Evolutionary conservation across 2,329 filamentous ascomycete species (phyloP), one percentile per base, ranked within the genome.

Genomic region (Venturia pyrina): DNA sequence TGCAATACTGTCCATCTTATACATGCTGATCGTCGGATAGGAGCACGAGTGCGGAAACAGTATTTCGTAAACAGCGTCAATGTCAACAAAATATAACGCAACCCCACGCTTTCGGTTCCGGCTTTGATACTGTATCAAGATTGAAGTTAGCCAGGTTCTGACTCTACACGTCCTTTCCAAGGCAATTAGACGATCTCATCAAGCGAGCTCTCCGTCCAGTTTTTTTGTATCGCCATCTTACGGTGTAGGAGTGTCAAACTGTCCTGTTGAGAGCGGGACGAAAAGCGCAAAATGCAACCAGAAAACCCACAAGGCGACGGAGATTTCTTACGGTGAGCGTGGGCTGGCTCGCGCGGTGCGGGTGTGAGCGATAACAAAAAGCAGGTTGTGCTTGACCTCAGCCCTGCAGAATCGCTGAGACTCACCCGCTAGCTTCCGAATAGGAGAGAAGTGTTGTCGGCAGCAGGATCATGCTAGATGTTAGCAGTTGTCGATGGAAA

Each of bases 41-140:
- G 66, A 67, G 43, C 66, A 67, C 60, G 66, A 67, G 10, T 64
- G 44, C 21, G 65, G 66, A n/a, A 65, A 65, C 53, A 65, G 21
- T 13, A 40, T 59, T 21, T 41, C 62, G 17, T 53, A 44, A 32
- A 32, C 37, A 4, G 24, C 32, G 41, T 3, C 5, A 24, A 19
- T 28, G 19, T 4, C 19, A 8, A 37, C 15, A 34, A 3, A 17
- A 8, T n/a, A n/a, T 5, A 1, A 5, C n/a, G 15, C 19, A 15
- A 37, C 24, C 6, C 53, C 10, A 37, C 28, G 53, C 53, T 34
- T 19, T n/a, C 28, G 32, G 19, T 6, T 59, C 28, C 24, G 5
- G 48, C 7, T 53, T 21, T 21, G 8, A 37, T 57, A 34, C 13
- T 13, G 15, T 34, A 37, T 53, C n/a, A 21, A 28, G 48, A 53